Base-by-base conservation (phyloP, 1,139 yeast species). In the Casaregolazyma lundiana region DNA sequence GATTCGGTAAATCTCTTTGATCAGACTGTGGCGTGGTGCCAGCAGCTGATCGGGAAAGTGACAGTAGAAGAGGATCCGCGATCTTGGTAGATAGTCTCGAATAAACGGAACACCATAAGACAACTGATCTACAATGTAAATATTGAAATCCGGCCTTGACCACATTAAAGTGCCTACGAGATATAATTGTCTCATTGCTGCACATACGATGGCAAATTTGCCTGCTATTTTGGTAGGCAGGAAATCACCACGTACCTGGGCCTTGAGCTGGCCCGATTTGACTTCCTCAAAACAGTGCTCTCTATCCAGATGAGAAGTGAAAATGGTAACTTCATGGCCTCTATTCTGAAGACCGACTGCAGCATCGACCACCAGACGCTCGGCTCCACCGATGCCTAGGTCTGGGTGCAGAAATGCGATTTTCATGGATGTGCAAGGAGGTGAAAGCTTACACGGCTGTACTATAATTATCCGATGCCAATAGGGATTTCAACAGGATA, bases 401-500 rank as follows among this genome's bases (percentile, higher is more conserved):
- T 92, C 99, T 0, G 99, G 99, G 62, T 92, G 99, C 11, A 92
- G 70, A 59, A 92, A 88, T 3, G 97, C 97, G 37, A 90, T 75
- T 49, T 68, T 75, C 75, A 77, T 72, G 29, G 29, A 21, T 37
- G 16, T 17, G 29, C 21, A 26, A 26, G 42, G 26, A n/a, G 39
- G n/a, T n/a, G 16, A 19, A 38, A 38, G 42, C 17, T 15, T 2
- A 15, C 15, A 26, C 32, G 32, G 32, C 32, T 26, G 32, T n/a
- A n/a, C n/a, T n/a, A 26, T 26, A 26, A 26, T 21, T 21, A 21
- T 21, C n/a, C n/a, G n/a, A n/a, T n/a, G n/a, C n/a, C n/a, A n/a
- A n/a, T n/a, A n/a, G n/a, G n/a, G n/a, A n/a, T n/a, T n/a, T n/a
- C n/a, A n/a, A n/a, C n/a, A n/a, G n/a, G n/a, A n/a, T n/a, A n/a